Conservation (phyloP, 495 filamentous ascomycete species). For the Xylaria telfairii region DNA sequence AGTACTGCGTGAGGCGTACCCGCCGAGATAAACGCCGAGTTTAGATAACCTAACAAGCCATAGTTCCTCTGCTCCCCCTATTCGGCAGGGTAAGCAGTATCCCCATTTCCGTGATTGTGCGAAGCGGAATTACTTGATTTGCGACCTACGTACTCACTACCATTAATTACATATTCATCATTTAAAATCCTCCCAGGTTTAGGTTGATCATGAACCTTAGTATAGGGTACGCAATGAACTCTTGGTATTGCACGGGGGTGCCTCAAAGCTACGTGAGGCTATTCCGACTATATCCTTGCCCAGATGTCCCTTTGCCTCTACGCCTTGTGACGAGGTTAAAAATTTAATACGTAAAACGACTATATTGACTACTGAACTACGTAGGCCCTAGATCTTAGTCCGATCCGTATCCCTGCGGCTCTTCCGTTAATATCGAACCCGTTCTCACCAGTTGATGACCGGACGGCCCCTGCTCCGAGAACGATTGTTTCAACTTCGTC, state of each 20-base stretch:
- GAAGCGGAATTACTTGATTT: neutral
- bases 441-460: slow-evolving; percentile 10
- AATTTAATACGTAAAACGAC: too few species aligned
- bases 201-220: too few species aligned
- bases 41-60: too few species aligned
- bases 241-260: too few species aligned
- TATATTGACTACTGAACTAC: neutral
- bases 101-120: neutral
- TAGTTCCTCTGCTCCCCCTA: neutral
- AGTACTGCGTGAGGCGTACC: neutral
- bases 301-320: too few species aligned
- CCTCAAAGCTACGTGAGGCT: too few species aligned
- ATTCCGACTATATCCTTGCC: too few species aligned
- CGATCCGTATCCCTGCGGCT: neutral
- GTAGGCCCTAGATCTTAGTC: neutral
- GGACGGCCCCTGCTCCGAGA: neutral
- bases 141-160: neutral
- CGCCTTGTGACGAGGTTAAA: too few species aligned
- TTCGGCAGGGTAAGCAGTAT: neutral
- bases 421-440: slow-evolving; percentile 23
- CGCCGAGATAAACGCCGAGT: neutral
- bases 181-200: neutral
- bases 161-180: neutral
- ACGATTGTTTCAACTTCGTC: slow-evolving; percentile 7
- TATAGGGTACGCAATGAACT: too few species aligned